Base-by-base conservation (phyloP, 768 basidiomycete genomes). In the Calocybe gangraenosa region DNA sequence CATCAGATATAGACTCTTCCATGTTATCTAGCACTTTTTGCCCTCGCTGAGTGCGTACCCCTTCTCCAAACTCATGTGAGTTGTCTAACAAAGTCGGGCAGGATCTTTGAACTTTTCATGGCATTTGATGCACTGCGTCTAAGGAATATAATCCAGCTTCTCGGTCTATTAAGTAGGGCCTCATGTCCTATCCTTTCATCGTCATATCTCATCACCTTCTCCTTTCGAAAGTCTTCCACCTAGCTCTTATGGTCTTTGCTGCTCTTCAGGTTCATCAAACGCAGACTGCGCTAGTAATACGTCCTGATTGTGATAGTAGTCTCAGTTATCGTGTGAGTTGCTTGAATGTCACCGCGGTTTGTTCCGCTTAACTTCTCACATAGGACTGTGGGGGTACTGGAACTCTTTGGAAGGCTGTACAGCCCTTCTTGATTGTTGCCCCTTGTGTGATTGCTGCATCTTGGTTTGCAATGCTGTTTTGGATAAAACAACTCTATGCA, bases 1-100 rank as follows among this genome's bases (percentile, higher is more conserved):
- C 42, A 14, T 18, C 30, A 8, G 28, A 14, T 42, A 15, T 40
- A 88, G 84, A 91, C 89, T 10, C 61, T 91, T 42, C 83, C 88
- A 50, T 91, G 89, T 63, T 92, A 91, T 61, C 78, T 92, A 4
- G 87, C 87, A 2, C 70, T 92, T 6, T 92, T 91, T 61, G 81
- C 82, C 19, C 69, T 92, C 8, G 90, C 86, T 46, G 88, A 87
- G 89, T 90, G 59, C 40, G 78, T 65, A 11, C 39, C 28, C 35
- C 31, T 20, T 35, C 31, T 17, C 19, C 32, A 10, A 11, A 45
- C 23, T 22, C 13, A 17, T n/a, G 15, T 25, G 25, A 28, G 43
- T 40, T 39, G 17, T 34, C 54, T 53, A 10, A 47, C 14, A 33
- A 10, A 22, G 25, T 31, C 43, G n/a, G 47, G n/a, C 48, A 92